A percentile compares a stretch with the other conserved stretches of the same genome.
Conservation (phyloP, 495 filamentous ascomycete species). For the Penicillium malachiteum region DNA sequence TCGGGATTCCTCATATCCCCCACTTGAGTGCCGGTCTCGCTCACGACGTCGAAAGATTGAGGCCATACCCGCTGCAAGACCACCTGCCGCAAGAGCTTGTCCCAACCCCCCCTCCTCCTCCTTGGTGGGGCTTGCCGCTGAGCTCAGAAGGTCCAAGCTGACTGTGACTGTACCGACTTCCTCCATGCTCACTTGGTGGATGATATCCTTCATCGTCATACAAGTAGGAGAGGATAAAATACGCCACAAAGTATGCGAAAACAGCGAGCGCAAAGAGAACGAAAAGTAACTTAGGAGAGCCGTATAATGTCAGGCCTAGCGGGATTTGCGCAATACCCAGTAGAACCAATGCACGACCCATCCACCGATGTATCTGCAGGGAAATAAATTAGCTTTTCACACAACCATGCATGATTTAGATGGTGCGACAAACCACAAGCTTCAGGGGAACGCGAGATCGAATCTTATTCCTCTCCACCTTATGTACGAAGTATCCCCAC, state of each 20-base stretch:
- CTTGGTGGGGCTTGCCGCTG: constrained; percentile 30
- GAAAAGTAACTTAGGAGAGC: constrained; percentile 80
- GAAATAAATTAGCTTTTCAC: background rate
- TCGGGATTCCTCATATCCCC: constrained; percentile 41
- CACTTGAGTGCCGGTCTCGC: constrained; percentile 33
- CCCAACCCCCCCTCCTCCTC: constrained; percentile 29
- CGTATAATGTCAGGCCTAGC: constrained; percentile 87
- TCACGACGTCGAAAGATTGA: constrained; percentile 52
- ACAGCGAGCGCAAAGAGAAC: constrained; percentile 78
- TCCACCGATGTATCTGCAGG: constrained; percentile 74
- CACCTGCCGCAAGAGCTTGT: constrained; percentile 47
- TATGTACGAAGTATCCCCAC: constrained; percentile 70
- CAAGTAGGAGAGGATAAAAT: constrained; percentile 70
- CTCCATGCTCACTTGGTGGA: constrained; percentile 51
- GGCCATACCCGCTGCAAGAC: constrained; percentile 61
- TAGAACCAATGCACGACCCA: constrained; percentile 72
- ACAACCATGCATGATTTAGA: background rate
- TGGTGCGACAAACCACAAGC: constrained; percentile 58
- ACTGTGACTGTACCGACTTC: constrained; percentile 44
- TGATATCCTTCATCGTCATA: constrained; percentile 52
- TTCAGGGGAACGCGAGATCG: constrained; percentile 61
- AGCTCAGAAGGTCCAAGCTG: constrained; percentile 38
- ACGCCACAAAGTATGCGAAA: constrained; percentile 62
- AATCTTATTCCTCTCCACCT: constrained; percentile 59
- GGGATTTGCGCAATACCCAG: constrained; percentile 86